Conservation (phyloP, 768 basidiomycete genomes). For the Tulasnella sp. region DNA sequence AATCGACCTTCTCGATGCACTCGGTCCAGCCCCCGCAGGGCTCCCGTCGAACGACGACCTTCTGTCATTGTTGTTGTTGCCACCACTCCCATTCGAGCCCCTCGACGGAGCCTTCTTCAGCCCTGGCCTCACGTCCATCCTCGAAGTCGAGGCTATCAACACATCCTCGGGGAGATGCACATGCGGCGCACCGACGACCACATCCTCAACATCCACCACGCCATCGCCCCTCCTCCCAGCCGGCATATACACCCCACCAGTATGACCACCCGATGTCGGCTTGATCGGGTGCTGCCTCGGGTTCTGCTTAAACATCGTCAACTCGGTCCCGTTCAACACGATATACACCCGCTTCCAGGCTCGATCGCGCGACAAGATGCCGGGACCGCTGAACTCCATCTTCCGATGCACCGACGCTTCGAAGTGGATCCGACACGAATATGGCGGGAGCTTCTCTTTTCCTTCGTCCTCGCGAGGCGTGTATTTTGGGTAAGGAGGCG, state of each 20-base stretch:
- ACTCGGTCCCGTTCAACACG: conserved; percentile 84
- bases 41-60: no score
- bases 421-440: conserved; percentile 74
- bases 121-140: not conserved
- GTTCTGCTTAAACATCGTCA: conserved; percentile 52
- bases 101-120: not conserved
- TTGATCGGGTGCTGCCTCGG: conserved; percentile 11
- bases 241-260: not conserved
- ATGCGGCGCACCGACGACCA: conserved; percentile 25
- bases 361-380: conserved; percentile 77
- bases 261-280: not conserved
- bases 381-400: conserved; percentile 81
- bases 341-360: conserved; percentile 86
- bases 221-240: conserved; percentile 8
- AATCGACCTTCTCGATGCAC: not conserved
- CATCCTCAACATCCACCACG: conserved; percentile 20
- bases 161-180: conserved; percentile 26
- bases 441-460: conserved; percentile 62
- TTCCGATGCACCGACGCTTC: conserved; percentile 77
- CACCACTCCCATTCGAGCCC: not conserved
- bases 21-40: not conserved
- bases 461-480: conserved; percentile 58
- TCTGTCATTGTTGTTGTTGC: not conserved
- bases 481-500: conserved; percentile 4
- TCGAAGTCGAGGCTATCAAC: conserved; percentile 8